A percentile compares a stretch with the other conserved stretches of the same genome.
Conservation (phyloP, 2,329 filamentous ascomycete genomes). For the Ramularia endophylla region DNA sequence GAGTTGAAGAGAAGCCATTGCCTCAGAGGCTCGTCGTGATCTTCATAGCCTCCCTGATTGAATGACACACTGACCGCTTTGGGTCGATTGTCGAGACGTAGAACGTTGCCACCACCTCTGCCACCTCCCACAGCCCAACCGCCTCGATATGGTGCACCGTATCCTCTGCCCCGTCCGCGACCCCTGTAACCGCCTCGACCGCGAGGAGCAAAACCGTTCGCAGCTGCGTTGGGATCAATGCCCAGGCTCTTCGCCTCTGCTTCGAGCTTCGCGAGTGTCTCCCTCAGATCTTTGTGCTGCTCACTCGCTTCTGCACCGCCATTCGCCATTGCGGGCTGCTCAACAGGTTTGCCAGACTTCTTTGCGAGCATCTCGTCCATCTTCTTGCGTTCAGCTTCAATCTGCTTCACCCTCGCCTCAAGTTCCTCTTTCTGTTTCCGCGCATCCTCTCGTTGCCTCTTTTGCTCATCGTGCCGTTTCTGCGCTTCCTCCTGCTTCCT, state of each 20-base stretch:
- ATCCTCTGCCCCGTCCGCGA: slow-evolving; percentile 36
- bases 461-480: slow-evolving; percentile 59
- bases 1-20: slow-evolving; percentile 53
- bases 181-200: slow-evolving; percentile 24
- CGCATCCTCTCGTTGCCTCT: slow-evolving; percentile 56
- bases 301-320: slow-evolving; percentile 31
- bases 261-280: slow-evolving; percentile 66
- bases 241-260: slow-evolving; percentile 66
- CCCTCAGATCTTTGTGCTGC: slow-evolving; percentile 61
- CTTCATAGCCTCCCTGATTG: slow-evolving; percentile 47
- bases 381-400: slow-evolving; percentile 59
- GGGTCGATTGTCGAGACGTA: slow-evolving; percentile 69
- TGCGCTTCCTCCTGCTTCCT: slow-evolving; percentile 68
- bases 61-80: slow-evolving; percentile 57
- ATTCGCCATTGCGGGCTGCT: slow-evolving; percentile 5
- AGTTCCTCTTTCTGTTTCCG: slow-evolving; percentile 58
- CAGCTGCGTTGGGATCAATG: slow-evolving; percentile 52
- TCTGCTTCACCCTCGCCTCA: slow-evolving; percentile 57
- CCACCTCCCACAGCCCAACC: slow-evolving; percentile 36
- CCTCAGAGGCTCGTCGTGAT: slow-evolving; percentile 62
- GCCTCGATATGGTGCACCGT: slow-evolving; percentile 39
- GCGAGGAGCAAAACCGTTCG: slow-evolving; percentile 8
- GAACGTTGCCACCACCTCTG: slow-evolving; percentile 45
- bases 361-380: slow-evolving; percentile 57
- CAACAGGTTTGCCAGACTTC: slow-evolving; percentile 37